phyloP scores from a whole-genome alignment of 2,329 filamentous ascomycete genomes.

The Zarea fungicola region DNA sequence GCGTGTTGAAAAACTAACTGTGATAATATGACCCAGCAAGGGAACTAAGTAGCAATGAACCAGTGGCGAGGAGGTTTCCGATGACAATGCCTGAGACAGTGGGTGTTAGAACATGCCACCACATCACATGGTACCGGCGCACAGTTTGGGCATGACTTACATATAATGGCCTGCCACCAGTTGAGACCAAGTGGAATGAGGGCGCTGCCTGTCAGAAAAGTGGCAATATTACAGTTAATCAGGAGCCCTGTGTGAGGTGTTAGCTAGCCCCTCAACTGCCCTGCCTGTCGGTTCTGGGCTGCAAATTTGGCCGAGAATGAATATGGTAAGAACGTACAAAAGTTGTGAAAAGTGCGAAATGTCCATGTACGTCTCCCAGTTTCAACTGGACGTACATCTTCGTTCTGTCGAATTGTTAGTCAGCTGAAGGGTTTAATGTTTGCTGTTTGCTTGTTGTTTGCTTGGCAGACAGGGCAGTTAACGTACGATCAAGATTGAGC shows the following conservation, averaged over 20 bases:
- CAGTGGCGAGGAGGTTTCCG: constrained; percentile 34
- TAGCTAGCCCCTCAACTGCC: too few species aligned
- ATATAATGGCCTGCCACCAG: constrained; percentile 40
- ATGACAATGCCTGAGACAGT: constrained; percentile 27
- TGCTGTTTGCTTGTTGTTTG: too few species aligned
- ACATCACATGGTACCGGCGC: too few species aligned
- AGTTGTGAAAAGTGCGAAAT: constrained; percentile 37
- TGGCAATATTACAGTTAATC: constrained; percentile 40
- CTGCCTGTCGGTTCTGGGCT: too few species aligned
- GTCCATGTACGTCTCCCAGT: constrained; percentile 37
- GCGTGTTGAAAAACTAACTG: constrained; percentile 25
- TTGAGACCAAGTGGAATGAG: constrained; percentile 35
- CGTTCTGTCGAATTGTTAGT: too few species aligned
- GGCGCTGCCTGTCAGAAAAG: constrained; percentile 36
- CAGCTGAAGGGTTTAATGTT: too few species aligned
- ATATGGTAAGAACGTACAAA: constrained; percentile 29
- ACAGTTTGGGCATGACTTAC: too few species aligned
- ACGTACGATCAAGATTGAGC: too few species aligned
- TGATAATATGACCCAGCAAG: constrained; percentile 39
- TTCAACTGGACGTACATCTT: constrained; percentile 46
- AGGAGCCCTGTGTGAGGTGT: constrained; percentile 34
- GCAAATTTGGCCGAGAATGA: too few species aligned
- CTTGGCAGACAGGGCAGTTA: too few species aligned
- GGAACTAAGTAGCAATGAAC: constrained; percentile 36
- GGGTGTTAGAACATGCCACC: not conserved